Evolutionary conservation across 805 yeast genomes (phyloP), one percentile per base, ranked within the genome.

Genomic region (Yarrowia yakushimensis): DNA sequence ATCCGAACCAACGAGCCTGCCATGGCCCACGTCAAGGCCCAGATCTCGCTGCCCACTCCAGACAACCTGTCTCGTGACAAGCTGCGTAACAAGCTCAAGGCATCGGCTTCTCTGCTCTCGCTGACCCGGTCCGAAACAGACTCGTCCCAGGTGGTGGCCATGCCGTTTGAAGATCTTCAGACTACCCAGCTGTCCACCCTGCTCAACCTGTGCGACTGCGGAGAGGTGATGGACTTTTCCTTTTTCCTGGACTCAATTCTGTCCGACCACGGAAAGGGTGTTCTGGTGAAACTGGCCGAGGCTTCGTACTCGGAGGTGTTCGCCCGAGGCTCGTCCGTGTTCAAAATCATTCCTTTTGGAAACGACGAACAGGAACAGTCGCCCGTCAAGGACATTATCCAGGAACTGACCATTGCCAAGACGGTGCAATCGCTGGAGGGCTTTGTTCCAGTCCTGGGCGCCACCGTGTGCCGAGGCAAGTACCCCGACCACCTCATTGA

Each of bases 31-130:
- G 76, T 73, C 60, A 76, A 75, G 63, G 68, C 74, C 8, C 76
- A 75, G 73, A 85, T 85, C 15, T 84, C 88, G 4, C 71, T 82
- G 63, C 90, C 89, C 0, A 77, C 81, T 4, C 85, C 86, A 7
- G 82, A 81, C 63, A 81, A 79, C 37, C 78, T 78, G 12, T 80
- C 87, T 15, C 76, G 83, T 34, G 83, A 80, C 64, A 84, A 83
- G 65, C 74, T 85, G 60, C 78, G 79, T 66, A 77, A 78, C 63
- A 85, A 82, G 67, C 72, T 85, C 50, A 78, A 78, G 66, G 82
- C 81, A 62, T 79, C 82, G 28, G 73, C 81, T 1, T 81, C 85
- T 4, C 69, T 82, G 46, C 68, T 81, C 27, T 77, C 82, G 12
- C 73, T 81, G 25, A 60, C 69, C 6, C 63, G 64, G 42, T 67